Conservation (phyloP, 768 basidiomycete species). For the Thelephora aurantiotincta region DNA sequence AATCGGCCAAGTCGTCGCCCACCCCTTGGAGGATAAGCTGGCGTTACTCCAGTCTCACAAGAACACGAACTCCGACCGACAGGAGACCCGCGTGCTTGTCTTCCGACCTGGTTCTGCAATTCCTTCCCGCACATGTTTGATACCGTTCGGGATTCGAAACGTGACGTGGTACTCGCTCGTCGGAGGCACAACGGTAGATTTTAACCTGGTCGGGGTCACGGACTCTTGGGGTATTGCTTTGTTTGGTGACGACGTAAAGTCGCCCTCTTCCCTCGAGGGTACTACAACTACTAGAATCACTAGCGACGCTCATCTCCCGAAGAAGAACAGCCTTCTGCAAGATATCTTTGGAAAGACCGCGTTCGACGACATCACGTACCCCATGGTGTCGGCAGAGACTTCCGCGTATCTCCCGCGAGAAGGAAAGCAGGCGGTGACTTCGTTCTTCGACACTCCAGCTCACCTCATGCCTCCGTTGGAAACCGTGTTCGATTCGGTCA, state of each 20-base stretch:
- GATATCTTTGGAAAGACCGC: constrained; percentile 83
- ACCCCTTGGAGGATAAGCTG: constrained; percentile 44
- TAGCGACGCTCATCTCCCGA: constrained; percentile 15
- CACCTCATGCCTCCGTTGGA: constrained; percentile 68
- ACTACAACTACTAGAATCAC: constrained; percentile 10
- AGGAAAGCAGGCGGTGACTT: constrained; percentile 25
- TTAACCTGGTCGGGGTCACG: constrained; percentile 60
- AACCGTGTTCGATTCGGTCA: constrained; percentile 51
- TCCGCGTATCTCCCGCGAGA: constrained; percentile 17
- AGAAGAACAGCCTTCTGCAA: constrained; percentile 58
- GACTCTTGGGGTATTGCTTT: constrained; percentile 47
- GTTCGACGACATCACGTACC: constrained; percentile 24
- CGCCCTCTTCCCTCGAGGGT: constrained; percentile 23
- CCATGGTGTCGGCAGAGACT: constrained; percentile 9
- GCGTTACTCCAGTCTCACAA: constrained; percentile 12
- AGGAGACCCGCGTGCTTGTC: constrained; percentile 28
- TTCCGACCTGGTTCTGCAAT: constrained; percentile 31
- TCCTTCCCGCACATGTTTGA: constrained; percentile 26
- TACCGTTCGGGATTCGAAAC: constrained; percentile 55
- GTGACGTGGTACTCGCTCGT: constrained; percentile 16
- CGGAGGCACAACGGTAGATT: constrained; percentile 19
- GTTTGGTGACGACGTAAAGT: constrained; percentile 44
- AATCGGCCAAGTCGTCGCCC: constrained; percentile 36
- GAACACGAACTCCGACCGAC: constrained; percentile 12
- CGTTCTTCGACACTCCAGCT: constrained; percentile 52